Evolutionary conservation across 2,329 filamentous ascomycete species (phyloP).

Genomic region (Microcera coccophila): DNA sequence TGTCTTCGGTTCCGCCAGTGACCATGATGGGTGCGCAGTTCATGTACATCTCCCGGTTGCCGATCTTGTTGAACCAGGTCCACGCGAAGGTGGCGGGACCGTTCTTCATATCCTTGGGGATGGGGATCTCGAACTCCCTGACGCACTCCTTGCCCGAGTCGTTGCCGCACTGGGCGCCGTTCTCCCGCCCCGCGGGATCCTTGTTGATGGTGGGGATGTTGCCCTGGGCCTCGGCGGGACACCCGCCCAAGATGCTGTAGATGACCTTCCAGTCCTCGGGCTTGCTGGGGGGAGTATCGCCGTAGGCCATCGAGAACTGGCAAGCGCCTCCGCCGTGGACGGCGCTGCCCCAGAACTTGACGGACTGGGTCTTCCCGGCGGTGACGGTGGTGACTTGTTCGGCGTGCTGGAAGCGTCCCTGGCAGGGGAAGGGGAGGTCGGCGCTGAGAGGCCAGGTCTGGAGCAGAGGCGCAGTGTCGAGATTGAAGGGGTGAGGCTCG

Average conservation of each 20-base stretch:
- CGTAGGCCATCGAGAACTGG: constrained; percentile 26
- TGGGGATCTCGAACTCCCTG: constrained; percentile 23
- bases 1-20: constrained; percentile 5
- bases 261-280: constrained; percentile 20
- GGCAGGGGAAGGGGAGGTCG: constrained; percentile 22
- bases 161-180: constrained; percentile 20
- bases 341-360: constrained; percentile 28
- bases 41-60: constrained; percentile 75
- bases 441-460: constrained; percentile 20
- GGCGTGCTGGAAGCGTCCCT: constrained; percentile 15
- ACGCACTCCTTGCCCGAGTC: constrained; percentile 22
- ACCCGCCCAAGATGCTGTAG: constrained; percentile 25
- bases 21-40: constrained; percentile 59
- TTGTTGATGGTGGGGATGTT: constrained; percentile 10
- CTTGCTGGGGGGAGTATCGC: constrained; percentile 16
- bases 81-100: constrained; percentile 54
- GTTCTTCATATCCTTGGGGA: constrained; percentile 27
- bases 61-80: constrained; percentile 71
- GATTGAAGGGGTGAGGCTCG: constrained; percentile 29
- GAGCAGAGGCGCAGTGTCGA: constrained; percentile 21
- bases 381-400: constrained; percentile 23
- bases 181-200: constrained; percentile 18
- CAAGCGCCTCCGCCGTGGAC: constrained; percentile 27
- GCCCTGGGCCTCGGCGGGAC: constrained; percentile 21
- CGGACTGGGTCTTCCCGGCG: constrained; percentile 18